Base-by-base conservation (phyloP, 768 basidiomycete genomes). In the Collybiopsis luxurians region DNA sequence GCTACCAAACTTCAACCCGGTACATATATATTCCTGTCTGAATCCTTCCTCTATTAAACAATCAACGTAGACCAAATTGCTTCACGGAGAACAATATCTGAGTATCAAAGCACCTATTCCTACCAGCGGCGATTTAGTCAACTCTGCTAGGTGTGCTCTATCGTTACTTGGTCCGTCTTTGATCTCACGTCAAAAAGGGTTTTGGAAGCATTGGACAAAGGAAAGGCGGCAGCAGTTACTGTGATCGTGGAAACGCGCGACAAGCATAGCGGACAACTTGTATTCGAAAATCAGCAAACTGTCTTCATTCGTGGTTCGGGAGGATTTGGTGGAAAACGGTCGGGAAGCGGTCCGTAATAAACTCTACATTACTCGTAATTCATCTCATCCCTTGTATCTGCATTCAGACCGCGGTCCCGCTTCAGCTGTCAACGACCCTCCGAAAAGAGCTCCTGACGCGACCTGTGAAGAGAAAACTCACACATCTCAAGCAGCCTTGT, bases 81-180 rank as follows among this genome's bases (percentile, higher is more conserved):
- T 99, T 17, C 97, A 99, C 68, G 97, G 97, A 44, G 97, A 99
- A 68, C 97, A 98, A 66, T 98, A 92, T 71, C 75, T 99, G 63
- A 81, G 84, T 59, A 92, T 99, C 69, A 88, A 90, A 64, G 85
- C 76, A 1, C 86, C 90, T 0, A 90, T 98, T 58, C 95, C 96
- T 0, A 92, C 92, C 0, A 85, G 79, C 58, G 96, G 85, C 0
- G 83, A 87, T 21, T 76, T 98, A 21, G 78, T 92, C 28, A 95
- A 80, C 66, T 78, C 89, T 61, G 81, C 85, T 4, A 80, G 88
- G 86, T 86, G 67, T 42, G 75, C 74, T 26, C 56, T n/a, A 27
- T 43, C 26, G 30, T 57, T 36, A n/a, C n/a, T 31, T 42, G 12
- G n/a, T 27, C 31, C 26, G 26, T 27, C 10, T 23, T 54, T n/a